Evolutionary conservation across 768 basidiomycete species (phyloP), one percentile per base, ranked within the genome.

Genomic region (Fistulinella prunicolor): DNA sequence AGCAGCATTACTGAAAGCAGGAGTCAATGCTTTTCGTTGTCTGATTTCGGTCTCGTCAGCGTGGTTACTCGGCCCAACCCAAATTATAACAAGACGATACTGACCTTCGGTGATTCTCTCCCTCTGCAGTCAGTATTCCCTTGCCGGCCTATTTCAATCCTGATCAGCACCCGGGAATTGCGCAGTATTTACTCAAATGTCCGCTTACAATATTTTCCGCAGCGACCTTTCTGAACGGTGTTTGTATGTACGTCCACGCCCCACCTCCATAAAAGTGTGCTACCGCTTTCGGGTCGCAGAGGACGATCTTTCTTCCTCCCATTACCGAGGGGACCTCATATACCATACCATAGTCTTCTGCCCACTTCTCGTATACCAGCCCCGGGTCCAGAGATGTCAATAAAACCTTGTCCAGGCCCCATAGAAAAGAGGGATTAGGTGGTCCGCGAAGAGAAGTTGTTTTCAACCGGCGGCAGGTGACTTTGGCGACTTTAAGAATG

Each of bases 181-280:
- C n/a, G n/a, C n/a, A n/a, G n/a, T n/a, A 36, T 6, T 28, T 32
- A 12, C 30, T 32, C 4, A 21, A 7, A 3, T n/a, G 3, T 7
- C 17, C 7, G 14, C 68, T 46, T 44, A 70, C 71, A 16, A 65
- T 0, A 3, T 38, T 43, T 47, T 63, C 67, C 24, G 64, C 57
- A 0, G 44, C 48, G 3, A 43, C 51, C 59, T 42, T 40, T 35
- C 10, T 54, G 17, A 54, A 51, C 44, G 53, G 66, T 19, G 57
- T 62, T 12, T 49, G 47, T 14, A 59, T 24, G 17, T 70, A 70
- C 0, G 64, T 61, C 60, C 55, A 77, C 0, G 79, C 76, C 44
- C 82, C 81, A 45, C 63, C 70, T 1, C 74, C 65, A 47, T 72
- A 78, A 35, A 79, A 71, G 50, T 83, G 78, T 0, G 73, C 67